Evolutionary conservation across 2,329 filamentous ascomycete genomes (phyloP).

Genomic region (Penicillium sp.): DNA sequence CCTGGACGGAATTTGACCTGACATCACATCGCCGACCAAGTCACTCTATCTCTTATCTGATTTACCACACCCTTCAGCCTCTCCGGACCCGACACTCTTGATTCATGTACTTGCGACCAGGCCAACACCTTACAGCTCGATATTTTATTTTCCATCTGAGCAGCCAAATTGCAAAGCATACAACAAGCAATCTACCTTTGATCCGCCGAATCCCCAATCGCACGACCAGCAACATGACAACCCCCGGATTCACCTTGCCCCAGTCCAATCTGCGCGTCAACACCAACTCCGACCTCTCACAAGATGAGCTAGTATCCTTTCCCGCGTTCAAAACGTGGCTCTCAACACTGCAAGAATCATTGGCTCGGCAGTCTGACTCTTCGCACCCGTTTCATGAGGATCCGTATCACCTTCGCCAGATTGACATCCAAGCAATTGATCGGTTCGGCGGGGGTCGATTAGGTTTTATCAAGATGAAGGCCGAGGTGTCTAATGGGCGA

Average conservation of each 20-base stretch:
- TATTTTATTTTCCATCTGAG: too few relatives aligned
- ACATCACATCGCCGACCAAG: too few relatives aligned
- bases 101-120: too few relatives aligned
- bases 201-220: neutral
- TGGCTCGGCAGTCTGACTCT: slow-evolving; percentile 42
- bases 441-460: slow-evolving; percentile 46
- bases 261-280: slow-evolving; percentile 35
- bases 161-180: neutral
- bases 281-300: slow-evolving; percentile 39
- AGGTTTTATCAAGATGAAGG: slow-evolving; percentile 53
- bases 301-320: slow-evolving; percentile 45
- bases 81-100: too few relatives aligned
- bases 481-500: slow-evolving; percentile 47
- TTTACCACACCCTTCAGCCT: too few relatives aligned
- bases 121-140: too few relatives aligned
- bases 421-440: slow-evolving; percentile 52
- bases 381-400: slow-evolving; percentile 47
- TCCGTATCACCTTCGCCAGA: slow-evolving; percentile 47
- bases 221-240: slow-evolving; percentile 13
- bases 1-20: too few relatives aligned
- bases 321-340: slow-evolving; percentile 53
- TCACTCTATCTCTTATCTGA: too few relatives aligned
- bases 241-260: slow-evolving; percentile 41
- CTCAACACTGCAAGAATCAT: slow-evolving; percentile 43
- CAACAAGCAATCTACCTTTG: neutral